Conservation (phyloP, 2,329 filamentous ascomycete genomes). For the Cladophialophora psammophila region DNA sequence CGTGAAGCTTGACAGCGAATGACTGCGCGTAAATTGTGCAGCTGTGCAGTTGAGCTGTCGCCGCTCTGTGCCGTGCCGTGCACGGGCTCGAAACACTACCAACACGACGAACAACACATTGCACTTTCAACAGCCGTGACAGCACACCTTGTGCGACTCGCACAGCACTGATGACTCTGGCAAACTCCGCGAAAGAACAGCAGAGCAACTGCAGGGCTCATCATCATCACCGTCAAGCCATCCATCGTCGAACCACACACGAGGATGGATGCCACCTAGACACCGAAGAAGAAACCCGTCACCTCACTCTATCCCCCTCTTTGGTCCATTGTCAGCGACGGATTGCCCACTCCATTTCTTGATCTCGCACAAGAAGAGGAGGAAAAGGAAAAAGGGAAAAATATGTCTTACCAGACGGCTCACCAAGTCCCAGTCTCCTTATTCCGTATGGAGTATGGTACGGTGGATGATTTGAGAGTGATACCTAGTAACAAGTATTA, state of each 20-base stretch:
- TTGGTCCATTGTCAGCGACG: neutral
- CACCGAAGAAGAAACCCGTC: slow-evolving; percentile 10
- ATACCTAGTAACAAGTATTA: no score
- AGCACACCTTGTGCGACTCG: no score
- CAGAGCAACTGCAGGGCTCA: neutral
- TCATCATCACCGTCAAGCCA: neutral
- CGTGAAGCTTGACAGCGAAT: neutral
- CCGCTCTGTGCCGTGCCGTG: slow-evolving; percentile 9
- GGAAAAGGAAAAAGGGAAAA: neutral
- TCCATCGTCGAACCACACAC: neutral
- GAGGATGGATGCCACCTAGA: neutral
- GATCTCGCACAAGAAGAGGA: neutral
- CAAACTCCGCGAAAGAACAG: no score
- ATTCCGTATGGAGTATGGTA: neutral
- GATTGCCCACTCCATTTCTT: neutral
- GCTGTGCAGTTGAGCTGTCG: neutral
- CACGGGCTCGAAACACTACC: slow-evolving; percentile 1
- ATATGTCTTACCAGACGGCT: neutral
- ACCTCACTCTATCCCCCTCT: neutral
- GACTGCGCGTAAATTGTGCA: slow-evolving; percentile 1
- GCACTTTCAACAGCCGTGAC: no score
- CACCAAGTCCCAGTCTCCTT: neutral
- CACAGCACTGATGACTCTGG: no score
- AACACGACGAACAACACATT: neutral
- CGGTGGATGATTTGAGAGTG: neutral